Base-by-base conservation (phyloP, 345 rosid species). In the Syzygium aqueum region DNA sequence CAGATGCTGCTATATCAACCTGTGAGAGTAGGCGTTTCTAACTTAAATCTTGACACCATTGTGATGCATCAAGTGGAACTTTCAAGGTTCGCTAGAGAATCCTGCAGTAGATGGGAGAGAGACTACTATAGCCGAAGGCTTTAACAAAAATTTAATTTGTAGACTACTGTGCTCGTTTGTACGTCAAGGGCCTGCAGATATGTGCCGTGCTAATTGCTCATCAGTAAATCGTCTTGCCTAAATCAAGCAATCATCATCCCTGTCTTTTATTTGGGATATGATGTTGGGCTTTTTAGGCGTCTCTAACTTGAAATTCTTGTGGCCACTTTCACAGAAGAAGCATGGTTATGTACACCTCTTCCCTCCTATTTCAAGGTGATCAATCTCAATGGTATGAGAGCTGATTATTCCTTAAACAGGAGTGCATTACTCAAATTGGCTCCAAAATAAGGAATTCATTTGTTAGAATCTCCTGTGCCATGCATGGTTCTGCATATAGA, bases 1-100 rank as follows among this genome's bases (percentile, higher is more conserved):
- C 97, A 19, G 99, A 95, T 87, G 92, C 93, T 51, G 93, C 95
- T 1, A 88, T 97, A 88, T 91, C 98, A 40, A 97, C 94, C 92
- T 94, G 93, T 59, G 99, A 97, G 92, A 90, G 93, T 11, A 92
- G 91, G 67, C 88, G 87, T 67, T 86, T 85, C 91, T 97, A 86
- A 92, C 88, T 49, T 85, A 49, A 49, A 83, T 54, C 84, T 51
- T 14, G n/a, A 85, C 54, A 33, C 86, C 65, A 77, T 84, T 11
- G 27, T 53, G 37, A 85, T 54, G 27, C 46, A 13, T 63, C 53
- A 5, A 43, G 40, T 67, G 54, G 40, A 85, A 54, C 84, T 86
- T 40, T 84, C 51, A 57, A 28, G 5, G 77, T 63, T 16, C 0
- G 7, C 50, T 86, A 63, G 52, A 28, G 63, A 57, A 30, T 83